phyloP scores from a whole-genome alignment of 176 grass and related monocot genomes.

The Lolium perenne region DNA sequence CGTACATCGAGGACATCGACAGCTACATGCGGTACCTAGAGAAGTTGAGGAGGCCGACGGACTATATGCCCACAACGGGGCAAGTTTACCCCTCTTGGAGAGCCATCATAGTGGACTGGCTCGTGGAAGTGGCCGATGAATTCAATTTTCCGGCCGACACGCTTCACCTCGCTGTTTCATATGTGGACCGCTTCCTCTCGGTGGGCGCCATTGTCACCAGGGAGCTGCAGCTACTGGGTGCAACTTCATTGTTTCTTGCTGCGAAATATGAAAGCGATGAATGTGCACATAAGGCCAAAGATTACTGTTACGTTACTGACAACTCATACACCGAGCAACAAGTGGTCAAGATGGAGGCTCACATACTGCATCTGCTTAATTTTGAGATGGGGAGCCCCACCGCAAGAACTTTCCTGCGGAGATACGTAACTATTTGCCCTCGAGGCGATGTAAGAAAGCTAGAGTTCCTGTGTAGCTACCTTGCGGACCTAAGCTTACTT shows the following conservation, averaged over 20 bases:
- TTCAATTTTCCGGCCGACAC: constrained; percentile 54
- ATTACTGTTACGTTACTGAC: constrained; percentile 40
- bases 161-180: constrained; percentile 53
- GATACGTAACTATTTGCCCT: neutral
- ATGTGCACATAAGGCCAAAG: constrained; percentile 2
- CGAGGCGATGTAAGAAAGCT: constrained; percentile 37
- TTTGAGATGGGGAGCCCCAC: constrained; percentile 54
- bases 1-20: constrained; percentile 28
- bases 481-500: too few relatives aligned
- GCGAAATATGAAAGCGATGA: constrained; percentile 65
- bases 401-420: constrained; percentile 51
- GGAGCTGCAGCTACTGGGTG: constrained; percentile 52
- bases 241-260: constrained; percentile 50
- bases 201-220: constrained; percentile 14
- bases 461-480: too few relatives aligned
- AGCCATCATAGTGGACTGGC: too few relatives aligned
- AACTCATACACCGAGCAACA: constrained; percentile 51
- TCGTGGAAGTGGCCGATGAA: constrained; percentile 36
- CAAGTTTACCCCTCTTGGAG: neutral
- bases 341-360: constrained; percentile 60
- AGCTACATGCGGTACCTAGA: constrained; percentile 45
- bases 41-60: too few relatives aligned
- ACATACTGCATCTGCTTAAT: constrained; percentile 46
- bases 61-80: too few relatives aligned
- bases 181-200: constrained; percentile 49